Evolutionary conservation across 441 rosid genomes (phyloP), one percentile per base, ranked within the genome.

Genomic region (Erysimum pusillum): DNA sequence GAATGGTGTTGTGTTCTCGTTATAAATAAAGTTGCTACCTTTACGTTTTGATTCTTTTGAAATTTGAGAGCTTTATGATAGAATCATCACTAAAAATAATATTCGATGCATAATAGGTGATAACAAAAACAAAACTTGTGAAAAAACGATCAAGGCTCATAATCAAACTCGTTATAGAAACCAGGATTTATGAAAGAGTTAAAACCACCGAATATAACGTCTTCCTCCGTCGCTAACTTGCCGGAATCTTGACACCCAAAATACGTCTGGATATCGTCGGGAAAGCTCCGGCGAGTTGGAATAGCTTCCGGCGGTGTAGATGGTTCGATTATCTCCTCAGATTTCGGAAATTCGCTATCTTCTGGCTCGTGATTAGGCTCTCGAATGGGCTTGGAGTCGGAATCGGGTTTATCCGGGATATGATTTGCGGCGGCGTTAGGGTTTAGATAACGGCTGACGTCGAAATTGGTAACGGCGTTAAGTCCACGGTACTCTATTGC

Each of bases 401-500:
- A 5, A 59, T 54, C 76, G 25, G 62, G 56, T 45, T 32, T 69
- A 8, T 58, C 62, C 36, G 73, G 41, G 42, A 76, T 64, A 15
- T 69, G 77, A 56, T 17, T 56, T 7, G 25, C 67, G 66, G 67
- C 79, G 62, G 41, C 52, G 67, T 9, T 52, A 15, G 42, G 36
- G 15, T 75, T 82, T 51, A 85, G 67, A 79, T 91, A 91, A 60
- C 87, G 91, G 56, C 88, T 88, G 69, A 90, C 85, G 67, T 89
- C 91, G 42, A 92, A 92, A 79, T 92, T 92, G 22, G 97, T 92
- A 44, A 92, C 91, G 25, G 96, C 94, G 73, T 90, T 88, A 48
- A 90, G 79, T 71, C 96, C 98, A 34, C 94, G 91, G 63, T 89
- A 84, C 74, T 92, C 92, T 25, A 92, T 88, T 15, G 97, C 97